Evolutionary conservation across 2,329 filamentous ascomycete genomes (phyloP).

Genomic region (Neopestalotiopsis sp.): DNA sequence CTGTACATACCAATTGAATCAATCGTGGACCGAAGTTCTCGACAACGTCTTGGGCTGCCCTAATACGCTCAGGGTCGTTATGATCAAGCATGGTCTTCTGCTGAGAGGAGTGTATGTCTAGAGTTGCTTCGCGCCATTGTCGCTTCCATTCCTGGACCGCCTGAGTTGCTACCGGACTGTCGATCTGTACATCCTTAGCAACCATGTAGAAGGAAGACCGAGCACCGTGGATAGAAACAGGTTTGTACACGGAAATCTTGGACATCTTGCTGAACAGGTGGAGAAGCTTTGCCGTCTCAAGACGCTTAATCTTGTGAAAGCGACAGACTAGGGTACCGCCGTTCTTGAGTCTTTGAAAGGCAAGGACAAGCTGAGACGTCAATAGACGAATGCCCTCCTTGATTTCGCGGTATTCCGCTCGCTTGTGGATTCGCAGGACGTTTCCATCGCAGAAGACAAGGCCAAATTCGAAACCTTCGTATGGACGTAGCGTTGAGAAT

Average conservation of each 20-base stretch:
- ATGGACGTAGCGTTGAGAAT: constrained; percentile 37
- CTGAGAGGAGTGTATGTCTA: constrained; percentile 37
- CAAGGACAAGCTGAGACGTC: constrained; percentile 29
- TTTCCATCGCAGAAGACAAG: constrained; percentile 41
- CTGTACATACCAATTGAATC: background rate
- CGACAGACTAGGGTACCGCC: constrained; percentile 59
- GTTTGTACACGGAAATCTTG: constrained; percentile 50
- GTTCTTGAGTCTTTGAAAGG: constrained; percentile 46
- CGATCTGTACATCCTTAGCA: constrained; percentile 46
- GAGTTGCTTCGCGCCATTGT: constrained; percentile 45
- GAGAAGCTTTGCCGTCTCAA: constrained; percentile 43
- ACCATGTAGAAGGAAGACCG: constrained; percentile 60
- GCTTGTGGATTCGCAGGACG: constrained; percentile 32
- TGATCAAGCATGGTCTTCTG: background rate
- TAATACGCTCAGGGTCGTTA: background rate
- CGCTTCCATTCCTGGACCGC: constrained; percentile 47
- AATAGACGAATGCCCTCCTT: constrained; percentile 28
- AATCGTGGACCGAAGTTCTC: constrained; percentile 10
- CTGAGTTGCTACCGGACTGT: constrained; percentile 34
- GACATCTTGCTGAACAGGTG: constrained; percentile 48
- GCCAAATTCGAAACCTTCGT: constrained; percentile 46
- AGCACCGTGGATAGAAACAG: constrained; percentile 42
- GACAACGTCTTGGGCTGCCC: background rate
- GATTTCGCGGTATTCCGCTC: constrained; percentile 25
- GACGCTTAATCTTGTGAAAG: constrained; percentile 53